These are phyloP conservation scores for Exophiala xenobiotica DNA, from an alignment of 2,329 filamentous ascomycete genomes.

Conservation along the genomic window DNA sequence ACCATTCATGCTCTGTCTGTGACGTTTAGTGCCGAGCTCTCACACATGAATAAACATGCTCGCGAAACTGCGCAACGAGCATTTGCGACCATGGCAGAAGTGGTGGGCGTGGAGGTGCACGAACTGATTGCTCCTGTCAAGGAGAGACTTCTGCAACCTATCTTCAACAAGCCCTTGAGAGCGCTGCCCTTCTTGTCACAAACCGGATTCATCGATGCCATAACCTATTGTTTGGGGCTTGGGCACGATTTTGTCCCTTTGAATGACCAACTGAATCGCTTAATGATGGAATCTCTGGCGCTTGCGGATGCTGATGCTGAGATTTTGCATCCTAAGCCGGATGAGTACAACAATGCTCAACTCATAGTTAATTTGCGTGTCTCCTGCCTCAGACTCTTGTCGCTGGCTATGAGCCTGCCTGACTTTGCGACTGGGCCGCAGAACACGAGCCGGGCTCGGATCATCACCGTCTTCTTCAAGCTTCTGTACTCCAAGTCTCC, in stretches of 20 bases:
- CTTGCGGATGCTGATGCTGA: conserved; percentile 94
- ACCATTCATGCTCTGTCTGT: conserved; percentile 75
- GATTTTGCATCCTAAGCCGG: conserved; percentile 83
- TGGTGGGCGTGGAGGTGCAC: conserved; percentile 74
- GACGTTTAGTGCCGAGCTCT: conserved; percentile 81
- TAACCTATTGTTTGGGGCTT: conserved; percentile 89
- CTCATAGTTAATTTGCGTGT: conserved; percentile 89
- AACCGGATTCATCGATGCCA: conserved; percentile 97
- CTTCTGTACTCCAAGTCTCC: conserved; percentile 90
- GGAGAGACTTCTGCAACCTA: conserved; percentile 82
- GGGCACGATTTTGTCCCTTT: conserved; percentile 88
- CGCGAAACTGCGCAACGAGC: conserved; percentile 81
- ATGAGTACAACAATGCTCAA: conserved; percentile 93
- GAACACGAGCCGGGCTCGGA: conserved; percentile 62
- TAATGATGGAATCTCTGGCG: conserved; percentile 90
- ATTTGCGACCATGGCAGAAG: conserved; percentile 76
- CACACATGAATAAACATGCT: conserved; percentile 94
- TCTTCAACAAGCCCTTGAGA: conserved; percentile 91
- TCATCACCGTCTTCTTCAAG: conserved; percentile 97
- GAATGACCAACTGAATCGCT: conserved; percentile 83
- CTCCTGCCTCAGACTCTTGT: conserved; percentile 88
- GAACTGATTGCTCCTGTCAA: conserved; percentile 88
- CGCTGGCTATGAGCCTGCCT: conserved; percentile 87
- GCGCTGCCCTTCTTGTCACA: conserved; percentile 92
- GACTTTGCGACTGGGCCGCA: conserved; percentile 75